Base-by-base conservation (phyloP, 371 early-diverging fungal species). In the Nematocida parisii region DNA sequence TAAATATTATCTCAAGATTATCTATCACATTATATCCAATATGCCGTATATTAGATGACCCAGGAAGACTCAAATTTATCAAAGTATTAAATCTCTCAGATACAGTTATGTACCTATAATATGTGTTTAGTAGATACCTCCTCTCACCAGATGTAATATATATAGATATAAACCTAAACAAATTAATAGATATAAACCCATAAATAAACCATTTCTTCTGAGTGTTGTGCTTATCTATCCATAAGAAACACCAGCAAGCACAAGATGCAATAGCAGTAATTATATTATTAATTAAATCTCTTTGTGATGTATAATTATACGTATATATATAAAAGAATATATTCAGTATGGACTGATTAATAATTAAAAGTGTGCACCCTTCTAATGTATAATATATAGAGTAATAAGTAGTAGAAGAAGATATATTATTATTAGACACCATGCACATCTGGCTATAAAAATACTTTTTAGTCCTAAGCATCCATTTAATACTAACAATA, bases 191-290 rank as follows among this genome's bases (percentile, higher is more conserved):
- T 9, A 50, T 18, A 22, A 68, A 54, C 7, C 45, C 15, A 6
- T 9, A 11, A 6, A 68, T 33, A 47, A 18, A 50, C 68, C 68
- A 68, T 24, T 54, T 68, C 68, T 68, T 45, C 52, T 54, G 45
- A 24, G 5, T 68, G 7, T 54, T 27, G 1, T 54, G 45, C 68
- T 46, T 68, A 7, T 44, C 50, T n/a, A 68, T 24, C 68, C 68
- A 68, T 18, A 68, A 40, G 52, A 45, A 68, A 39, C 50, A 52
- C 68, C 68, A 68, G 15, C 40, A 15, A n/a, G 50, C 6, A 33
- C 27, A 68, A 13, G 33, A 18, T n/a, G 44, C 22, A 11, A 68
- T n/a, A 1, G n/a, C 68, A 39, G 22, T 47, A 11, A 7, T 7
- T 5, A 68, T 20, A n/a, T 15, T 50, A 54, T 68, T 68, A 11